Evolutionary conservation across 768 basidiomycete species (phyloP).

Genomic region (Zangia roseola): DNA sequence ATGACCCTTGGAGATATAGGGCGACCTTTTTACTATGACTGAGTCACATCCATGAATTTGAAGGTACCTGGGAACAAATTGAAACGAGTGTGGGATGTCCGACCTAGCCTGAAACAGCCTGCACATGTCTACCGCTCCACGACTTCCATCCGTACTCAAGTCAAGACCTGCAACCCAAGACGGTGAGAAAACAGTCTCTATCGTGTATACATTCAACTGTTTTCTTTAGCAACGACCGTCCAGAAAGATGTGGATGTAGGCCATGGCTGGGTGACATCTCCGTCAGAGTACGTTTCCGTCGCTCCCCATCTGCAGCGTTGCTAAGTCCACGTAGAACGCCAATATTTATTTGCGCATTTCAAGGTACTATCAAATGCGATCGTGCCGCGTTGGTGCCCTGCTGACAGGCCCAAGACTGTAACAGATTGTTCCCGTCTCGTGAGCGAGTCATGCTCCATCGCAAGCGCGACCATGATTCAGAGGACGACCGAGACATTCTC

Average conservation of each 20-base stretch:
- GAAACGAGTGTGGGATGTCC: too few relatives aligned
- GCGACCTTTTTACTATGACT: too few relatives aligned
- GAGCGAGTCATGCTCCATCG: constrained; percentile 70
- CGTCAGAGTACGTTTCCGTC: constrained; percentile 48
- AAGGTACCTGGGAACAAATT: too few relatives aligned
- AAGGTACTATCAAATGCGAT: constrained; percentile 37
- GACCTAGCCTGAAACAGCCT: too few relatives aligned
- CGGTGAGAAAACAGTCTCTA: constrained; percentile 14
- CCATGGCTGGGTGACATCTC: constrained; percentile 61
- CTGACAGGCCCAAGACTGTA: constrained; percentile 48
- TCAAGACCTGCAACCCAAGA: constrained; percentile 33
- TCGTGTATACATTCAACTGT: neutral
- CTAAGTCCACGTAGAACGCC: constrained; percentile 52
- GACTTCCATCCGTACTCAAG: constrained; percentile 34
- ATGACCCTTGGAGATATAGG: too few relatives aligned
- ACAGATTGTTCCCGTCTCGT: constrained; percentile 67
- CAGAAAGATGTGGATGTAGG: constrained; percentile 50
- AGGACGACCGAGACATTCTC: constrained; percentile 55
- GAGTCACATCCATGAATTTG: too few relatives aligned
- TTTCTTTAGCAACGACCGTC: constrained; percentile 47
- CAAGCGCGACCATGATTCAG: constrained; percentile 66
- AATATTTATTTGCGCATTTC: constrained; percentile 74
- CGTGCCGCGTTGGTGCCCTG: neutral
- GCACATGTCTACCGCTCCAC: constrained; percentile 23
- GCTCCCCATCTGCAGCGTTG: neutral